phyloP scores from a whole-genome alignment of 768 basidiomycete genomes.

The Kwoniella dendrophila region DNA sequence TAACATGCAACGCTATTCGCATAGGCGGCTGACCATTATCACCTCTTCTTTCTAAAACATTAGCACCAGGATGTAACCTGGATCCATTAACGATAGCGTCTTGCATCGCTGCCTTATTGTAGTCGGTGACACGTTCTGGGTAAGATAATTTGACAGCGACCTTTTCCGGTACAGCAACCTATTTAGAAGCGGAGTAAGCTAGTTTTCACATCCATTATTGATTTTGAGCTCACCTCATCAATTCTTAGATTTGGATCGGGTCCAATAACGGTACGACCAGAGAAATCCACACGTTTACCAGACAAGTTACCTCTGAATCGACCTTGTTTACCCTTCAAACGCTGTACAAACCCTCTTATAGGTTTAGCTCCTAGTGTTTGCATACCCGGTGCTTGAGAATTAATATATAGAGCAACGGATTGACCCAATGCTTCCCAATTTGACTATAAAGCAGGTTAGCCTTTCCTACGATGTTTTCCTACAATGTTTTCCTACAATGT shows the following conservation, averaged over 20 bases:
- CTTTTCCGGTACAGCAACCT: slow-evolving; percentile 87
- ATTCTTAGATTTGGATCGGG: slow-evolving; percentile 98
- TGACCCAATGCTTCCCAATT: slow-evolving; percentile 96
- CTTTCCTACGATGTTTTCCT: too few species aligned
- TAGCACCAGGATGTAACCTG: slow-evolving; percentile 91
- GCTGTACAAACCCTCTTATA: slow-evolving; percentile 95
- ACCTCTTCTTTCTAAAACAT: slow-evolving; percentile 56
- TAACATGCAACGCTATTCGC: slow-evolving; percentile 40
- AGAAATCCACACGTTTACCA: slow-evolving; percentile 98
- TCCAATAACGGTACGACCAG: slow-evolving; percentile 95
- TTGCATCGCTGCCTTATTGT: slow-evolving; percentile 79
- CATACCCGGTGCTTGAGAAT: slow-evolving; percentile 93
- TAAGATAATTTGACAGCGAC: slow-evolving; percentile 94
- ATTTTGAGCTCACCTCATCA: slow-evolving; percentile 67
- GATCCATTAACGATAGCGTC: slow-evolving; percentile 83
- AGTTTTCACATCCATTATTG: not conserved
- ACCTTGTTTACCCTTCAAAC: slow-evolving; percentile 97
- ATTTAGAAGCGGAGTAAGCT: not conserved
- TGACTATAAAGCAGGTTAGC: too few species aligned
- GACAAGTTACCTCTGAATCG: slow-evolving; percentile 97
- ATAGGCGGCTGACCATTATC: slow-evolving; percentile 25
- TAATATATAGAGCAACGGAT: slow-evolving; percentile 95
- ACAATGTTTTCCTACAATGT: too few species aligned
- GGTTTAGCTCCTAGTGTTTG: slow-evolving; percentile 84
- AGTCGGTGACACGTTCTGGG: slow-evolving; percentile 88